These are phyloP conservation scores for Rhamnella rubrinervis DNA, from an alignment of 331 rosid species.

Conservation along the genomic window DNA sequence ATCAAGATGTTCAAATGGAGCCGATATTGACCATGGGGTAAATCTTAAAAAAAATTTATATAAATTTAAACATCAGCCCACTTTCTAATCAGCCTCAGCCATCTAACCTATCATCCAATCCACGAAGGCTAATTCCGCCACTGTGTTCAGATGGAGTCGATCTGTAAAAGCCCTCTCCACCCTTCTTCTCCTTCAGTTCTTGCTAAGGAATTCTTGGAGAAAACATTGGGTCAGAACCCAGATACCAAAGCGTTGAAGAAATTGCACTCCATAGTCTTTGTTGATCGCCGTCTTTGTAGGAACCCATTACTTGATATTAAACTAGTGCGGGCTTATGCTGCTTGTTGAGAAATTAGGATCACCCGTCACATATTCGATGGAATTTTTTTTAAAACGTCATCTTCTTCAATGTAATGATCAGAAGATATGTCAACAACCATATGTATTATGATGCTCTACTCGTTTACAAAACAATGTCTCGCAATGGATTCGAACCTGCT, in stretches of 20 bases:
- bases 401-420: conserved; percentile 71
- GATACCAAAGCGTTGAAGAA: conserved; percentile 40
- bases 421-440: conserved; percentile 69
- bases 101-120: too few species aligned
- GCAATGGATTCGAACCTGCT: conserved; percentile 51
- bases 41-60: too few species aligned
- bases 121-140: too few species aligned
- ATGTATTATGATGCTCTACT: conserved; percentile 46
- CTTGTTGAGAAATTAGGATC: conserved; percentile 29
- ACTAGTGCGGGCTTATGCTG: conserved; percentile 50
- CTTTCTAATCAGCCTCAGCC: too few species aligned
- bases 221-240: conserved; percentile 32
- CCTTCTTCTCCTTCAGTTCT: too few species aligned
- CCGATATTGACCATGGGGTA: too few species aligned
- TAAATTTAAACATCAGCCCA: too few species aligned
- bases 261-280: conserved; percentile 35
- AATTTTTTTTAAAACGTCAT: conserved; percentile 49
- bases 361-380: conserved; percentile 38
- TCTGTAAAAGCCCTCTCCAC: too few species aligned
- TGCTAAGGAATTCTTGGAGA: conserved; percentile 18
- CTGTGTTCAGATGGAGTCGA: too few species aligned
- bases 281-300: conserved; percentile 20
- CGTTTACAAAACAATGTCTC: conserved; percentile 49
- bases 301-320: conserved; percentile 40
- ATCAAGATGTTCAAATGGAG: too few species aligned